Percentiles rank a stretch among this genome's conserved stretches.
phyloP scores from a whole-genome alignment of 2,329 filamentous ascomycete genomes.

The Trichocomaceae sp. region DNA sequence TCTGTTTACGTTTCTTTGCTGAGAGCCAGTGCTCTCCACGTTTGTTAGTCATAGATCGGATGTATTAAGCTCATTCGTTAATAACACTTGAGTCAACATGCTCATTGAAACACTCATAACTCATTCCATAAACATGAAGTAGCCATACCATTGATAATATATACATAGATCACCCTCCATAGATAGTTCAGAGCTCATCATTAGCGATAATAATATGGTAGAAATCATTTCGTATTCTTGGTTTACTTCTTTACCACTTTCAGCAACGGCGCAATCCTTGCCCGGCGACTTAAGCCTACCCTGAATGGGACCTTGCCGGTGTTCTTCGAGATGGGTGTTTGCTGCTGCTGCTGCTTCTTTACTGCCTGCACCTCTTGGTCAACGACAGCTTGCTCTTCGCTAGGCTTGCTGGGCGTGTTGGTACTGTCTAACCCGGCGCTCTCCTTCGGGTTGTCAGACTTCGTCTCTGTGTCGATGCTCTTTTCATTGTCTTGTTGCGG shows the following conservation, averaged over 20 bases:
- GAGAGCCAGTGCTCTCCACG: background rate
- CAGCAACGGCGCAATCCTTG: constrained; percentile 44
- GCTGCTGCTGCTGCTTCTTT: too few relatives aligned
- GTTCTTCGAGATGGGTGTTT: constrained; percentile 35
- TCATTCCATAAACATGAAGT: background rate
- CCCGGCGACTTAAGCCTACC: constrained; percentile 45
- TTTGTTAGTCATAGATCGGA: background rate
- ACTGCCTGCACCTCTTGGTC: constrained; percentile 19
- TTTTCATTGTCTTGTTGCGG: constrained; percentile 6
- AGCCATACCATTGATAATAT: background rate
- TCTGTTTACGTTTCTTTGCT: too few relatives aligned
- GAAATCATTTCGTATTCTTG: background rate
- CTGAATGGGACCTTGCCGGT: constrained; percentile 38
- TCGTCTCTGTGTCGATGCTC: background rate
- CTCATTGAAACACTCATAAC: background rate
- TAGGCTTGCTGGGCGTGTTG: background rate
- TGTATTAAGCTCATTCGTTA: background rate
- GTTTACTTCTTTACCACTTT: constrained; percentile 38
- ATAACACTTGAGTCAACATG: background rate
- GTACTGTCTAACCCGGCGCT: background rate
- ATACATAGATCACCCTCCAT: background rate
- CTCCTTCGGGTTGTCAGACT: background rate
- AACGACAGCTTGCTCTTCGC: background rate
- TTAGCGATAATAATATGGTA: background rate
- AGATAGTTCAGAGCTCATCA: background rate